A percentile compares a stretch with the other conserved stretches of the same genome.
phyloP scores from a whole-genome alignment of 148 eudicot genomes.

The Polygonum maritimum region DNA sequence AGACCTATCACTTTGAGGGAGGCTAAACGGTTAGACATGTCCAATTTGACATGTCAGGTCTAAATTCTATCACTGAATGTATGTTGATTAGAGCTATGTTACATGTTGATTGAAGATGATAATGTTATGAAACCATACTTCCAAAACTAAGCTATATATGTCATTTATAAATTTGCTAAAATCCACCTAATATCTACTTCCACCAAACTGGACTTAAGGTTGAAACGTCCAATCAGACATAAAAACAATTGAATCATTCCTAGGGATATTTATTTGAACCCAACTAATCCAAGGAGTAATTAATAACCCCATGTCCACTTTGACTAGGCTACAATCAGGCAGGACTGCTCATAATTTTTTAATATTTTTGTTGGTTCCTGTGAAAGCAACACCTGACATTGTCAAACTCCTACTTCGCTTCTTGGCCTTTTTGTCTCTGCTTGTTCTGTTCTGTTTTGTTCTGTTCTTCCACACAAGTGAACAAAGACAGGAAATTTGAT shows the following conservation, averaged over 20 bases:
- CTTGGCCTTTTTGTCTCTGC: background rate
- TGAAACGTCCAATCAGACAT: background rate
- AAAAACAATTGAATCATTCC: background rate
- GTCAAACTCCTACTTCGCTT: background rate
- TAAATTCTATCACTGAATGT: no score
- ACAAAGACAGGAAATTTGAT: background rate
- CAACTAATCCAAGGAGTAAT: background rate
- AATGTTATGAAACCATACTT: no score
- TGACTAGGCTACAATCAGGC: background rate
- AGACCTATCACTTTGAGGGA: no score
- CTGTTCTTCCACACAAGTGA: background rate
- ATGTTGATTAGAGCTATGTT: no score
- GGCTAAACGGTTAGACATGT: no score
- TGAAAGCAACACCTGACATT: background rate
- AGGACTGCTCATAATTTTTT: background rate
- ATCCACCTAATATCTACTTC: background rate
- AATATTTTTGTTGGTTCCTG: background rate
- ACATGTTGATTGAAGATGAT: background rate
- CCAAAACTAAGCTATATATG: no score
- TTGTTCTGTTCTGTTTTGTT: background rate
- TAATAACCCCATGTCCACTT: background rate
- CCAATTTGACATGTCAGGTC: no score
- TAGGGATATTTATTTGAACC: background rate
- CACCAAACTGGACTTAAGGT: background rate
- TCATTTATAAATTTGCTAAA: no score